These are phyloP conservation scores for Cymbidium sinense DNA, from an alignment of 106 monocot species.

Conservation along the genomic window DNA sequence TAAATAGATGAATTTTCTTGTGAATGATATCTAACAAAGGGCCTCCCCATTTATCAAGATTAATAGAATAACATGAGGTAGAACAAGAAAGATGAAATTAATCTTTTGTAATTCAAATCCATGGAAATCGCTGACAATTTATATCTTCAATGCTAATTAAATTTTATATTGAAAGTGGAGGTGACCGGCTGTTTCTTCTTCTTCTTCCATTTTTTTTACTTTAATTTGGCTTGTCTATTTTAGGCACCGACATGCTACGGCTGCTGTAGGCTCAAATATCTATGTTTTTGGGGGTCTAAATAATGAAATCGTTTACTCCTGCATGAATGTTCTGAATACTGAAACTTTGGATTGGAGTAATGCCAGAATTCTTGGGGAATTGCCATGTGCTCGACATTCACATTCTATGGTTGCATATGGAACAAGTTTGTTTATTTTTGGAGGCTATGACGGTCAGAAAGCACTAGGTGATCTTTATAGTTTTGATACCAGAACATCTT, in stretches of 20 bases:
- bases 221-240: constrained; percentile 8
- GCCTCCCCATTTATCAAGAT: background rate
- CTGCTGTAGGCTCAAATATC: constrained; percentile 57
- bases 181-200: background rate
- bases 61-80: background rate
- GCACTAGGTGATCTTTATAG: constrained; percentile 70
- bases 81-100: background rate
- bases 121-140: background rate
- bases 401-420: constrained; percentile 63
- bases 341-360: constrained; percentile 53
- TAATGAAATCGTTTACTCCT: constrained; percentile 62
- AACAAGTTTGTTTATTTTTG: constrained; percentile 65
- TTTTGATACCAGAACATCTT: constrained; percentile 51
- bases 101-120: background rate
- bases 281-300: constrained; percentile 91
- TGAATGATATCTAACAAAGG: background rate
- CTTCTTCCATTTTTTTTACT: background rate
- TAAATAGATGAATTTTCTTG: background rate
- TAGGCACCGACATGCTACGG: constrained; percentile 97
- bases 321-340: constrained; percentile 65
- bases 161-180: background rate
- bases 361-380: constrained; percentile 42
- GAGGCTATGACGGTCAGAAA: constrained; percentile 75
- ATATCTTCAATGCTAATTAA: background rate
- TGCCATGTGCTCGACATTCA: constrained; percentile 87